These are phyloP conservation scores for Erodium texanum DNA, from an alignment of 441 rosid genomes.

Conservation along the genomic window DNA sequence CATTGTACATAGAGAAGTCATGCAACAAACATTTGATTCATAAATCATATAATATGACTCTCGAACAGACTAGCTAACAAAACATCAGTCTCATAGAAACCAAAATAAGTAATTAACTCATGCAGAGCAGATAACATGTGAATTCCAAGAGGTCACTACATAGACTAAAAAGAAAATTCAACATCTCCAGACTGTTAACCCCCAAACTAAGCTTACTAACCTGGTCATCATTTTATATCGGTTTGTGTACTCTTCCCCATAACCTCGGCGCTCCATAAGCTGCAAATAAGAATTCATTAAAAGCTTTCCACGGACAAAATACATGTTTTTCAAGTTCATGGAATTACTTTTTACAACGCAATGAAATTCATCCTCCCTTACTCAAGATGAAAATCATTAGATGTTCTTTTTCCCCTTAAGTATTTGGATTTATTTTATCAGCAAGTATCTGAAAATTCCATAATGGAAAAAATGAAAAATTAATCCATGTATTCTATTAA, in stretches of 20 bases:
- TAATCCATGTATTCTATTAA: neutral
- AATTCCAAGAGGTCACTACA: neutral
- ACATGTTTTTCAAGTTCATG: neutral
- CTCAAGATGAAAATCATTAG: neutral
- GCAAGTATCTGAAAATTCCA: neutral
- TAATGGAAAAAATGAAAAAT: neutral
- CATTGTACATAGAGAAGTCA: too few species aligned
- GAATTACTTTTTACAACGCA: neutral
- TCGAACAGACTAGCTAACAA: too few species aligned
- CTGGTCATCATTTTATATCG: constrained; percentile 99
- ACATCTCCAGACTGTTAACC: neutral
- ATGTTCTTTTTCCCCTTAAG: neutral
- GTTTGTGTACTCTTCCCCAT: constrained; percentile 79
- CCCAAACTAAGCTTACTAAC: constrained; percentile 28
- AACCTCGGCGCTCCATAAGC: constrained; percentile 95
- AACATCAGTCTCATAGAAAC: too few species aligned
- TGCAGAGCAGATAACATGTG: too few species aligned
- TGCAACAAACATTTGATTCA: too few species aligned
- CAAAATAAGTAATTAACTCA: too few species aligned
- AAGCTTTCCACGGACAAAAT: constrained; percentile 12
- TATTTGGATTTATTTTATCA: neutral
- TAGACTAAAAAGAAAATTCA: neutral
- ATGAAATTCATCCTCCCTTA: neutral
- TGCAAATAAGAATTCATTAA: constrained; percentile 24
- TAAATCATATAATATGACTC: too few species aligned